Percentiles rank a stretch among this genome's conserved stretches.
Conservation (phyloP, 2,329 filamentous ascomycete genomes). For the Clarireedia monteithiana region DNA sequence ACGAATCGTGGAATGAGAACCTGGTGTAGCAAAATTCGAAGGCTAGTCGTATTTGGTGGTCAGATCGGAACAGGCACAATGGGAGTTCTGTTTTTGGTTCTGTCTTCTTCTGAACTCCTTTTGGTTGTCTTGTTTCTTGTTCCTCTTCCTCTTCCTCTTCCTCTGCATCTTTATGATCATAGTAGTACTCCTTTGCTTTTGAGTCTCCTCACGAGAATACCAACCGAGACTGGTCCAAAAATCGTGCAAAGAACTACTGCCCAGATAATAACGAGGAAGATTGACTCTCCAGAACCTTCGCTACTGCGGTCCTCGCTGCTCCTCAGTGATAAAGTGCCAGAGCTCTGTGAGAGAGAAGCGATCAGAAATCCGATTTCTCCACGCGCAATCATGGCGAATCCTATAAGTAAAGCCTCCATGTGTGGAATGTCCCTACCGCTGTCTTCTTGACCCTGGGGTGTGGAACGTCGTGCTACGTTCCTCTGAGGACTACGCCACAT, state of each 20-base stretch:
- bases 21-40: no score
- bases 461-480: background rate
- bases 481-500: background rate
- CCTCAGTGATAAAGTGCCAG: slow-evolving; percentile 27
- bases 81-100: no score
- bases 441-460: background rate
- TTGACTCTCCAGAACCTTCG: slow-evolving; percentile 22
- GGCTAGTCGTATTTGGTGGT: no score
- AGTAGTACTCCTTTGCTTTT: background rate
- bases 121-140: no score
- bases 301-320: background rate
- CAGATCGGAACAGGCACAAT: no score
- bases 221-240: slow-evolving; percentile 41
- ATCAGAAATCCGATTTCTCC: slow-evolving; percentile 77
- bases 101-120: no score
- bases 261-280: slow-evolving; percentile 48
- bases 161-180: no score
- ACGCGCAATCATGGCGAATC: slow-evolving; percentile 62
- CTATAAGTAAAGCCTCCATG: slow-evolving; percentile 12
- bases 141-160: no score
- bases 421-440: slow-evolving; percentile 15
- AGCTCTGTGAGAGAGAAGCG: slow-evolving; percentile 55
- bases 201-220: slow-evolving; percentile 34
- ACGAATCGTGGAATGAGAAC: no score
- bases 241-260: slow-evolving; percentile 49